phyloP scores from a whole-genome alignment of 2,329 filamentous ascomycete species.

The Sporothrix mexicana region DNA sequence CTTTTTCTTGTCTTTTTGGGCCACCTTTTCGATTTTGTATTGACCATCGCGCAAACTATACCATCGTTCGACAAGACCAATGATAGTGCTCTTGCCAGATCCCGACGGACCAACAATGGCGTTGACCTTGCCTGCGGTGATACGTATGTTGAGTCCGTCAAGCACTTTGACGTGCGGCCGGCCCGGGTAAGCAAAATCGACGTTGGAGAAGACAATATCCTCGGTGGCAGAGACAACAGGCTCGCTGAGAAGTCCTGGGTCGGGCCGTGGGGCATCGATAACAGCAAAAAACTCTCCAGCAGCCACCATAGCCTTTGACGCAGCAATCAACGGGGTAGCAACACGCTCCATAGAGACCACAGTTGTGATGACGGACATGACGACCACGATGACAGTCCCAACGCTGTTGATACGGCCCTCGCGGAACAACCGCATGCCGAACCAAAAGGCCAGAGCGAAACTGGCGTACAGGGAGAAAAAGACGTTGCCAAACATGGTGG shows the following conservation, averaged over 20 bases:
- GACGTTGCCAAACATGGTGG: conserved; percentile 59
- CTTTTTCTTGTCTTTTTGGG: conserved; percentile 55
- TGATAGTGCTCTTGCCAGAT: conserved; percentile 75
- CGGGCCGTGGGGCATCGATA: conserved; percentile 54
- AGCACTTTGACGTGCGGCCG: conserved; percentile 69
- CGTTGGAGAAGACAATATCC: conserved; percentile 66
- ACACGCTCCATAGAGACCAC: conserved; percentile 63
- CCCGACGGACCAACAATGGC: conserved; percentile 77
- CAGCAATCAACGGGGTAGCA: conserved; percentile 63
- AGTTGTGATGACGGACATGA: conserved; percentile 65
- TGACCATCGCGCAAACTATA: conserved; percentile 50
- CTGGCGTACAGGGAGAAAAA: conserved; percentile 61
- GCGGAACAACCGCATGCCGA: conserved; percentile 58
- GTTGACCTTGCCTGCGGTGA: conserved; percentile 70
- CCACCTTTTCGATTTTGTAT: conserved; percentile 56
- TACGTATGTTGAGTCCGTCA: conserved; percentile 61
- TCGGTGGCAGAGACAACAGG: conserved; percentile 56
- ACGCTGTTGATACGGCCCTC: conserved; percentile 56
- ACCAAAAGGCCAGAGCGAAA: conserved; percentile 68
- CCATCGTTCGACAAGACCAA: conserved; percentile 74
- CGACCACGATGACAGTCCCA: conserved; percentile 61
- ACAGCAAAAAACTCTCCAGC: conserved; percentile 64
- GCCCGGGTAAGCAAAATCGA: conserved; percentile 76
- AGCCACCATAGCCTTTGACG: conserved; percentile 62
- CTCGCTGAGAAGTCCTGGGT: conserved; percentile 49